These are phyloP conservation scores for Forsythia viridissima DNA, from an alignment of 257 asterid genomes.

Conservation along the genomic window DNA sequence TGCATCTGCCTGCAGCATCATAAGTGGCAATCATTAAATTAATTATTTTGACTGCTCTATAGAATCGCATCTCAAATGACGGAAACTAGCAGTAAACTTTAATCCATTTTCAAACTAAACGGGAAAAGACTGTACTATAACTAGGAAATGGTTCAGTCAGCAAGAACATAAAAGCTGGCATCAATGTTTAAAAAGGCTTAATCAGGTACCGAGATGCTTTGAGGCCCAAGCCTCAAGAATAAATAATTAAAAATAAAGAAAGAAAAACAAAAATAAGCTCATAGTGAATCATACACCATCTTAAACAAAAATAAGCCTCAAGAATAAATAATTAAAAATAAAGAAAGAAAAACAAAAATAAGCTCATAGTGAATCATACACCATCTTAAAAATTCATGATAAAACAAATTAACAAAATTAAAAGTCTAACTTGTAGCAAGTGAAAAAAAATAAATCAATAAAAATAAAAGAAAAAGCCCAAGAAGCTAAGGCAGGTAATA, in stretches of 20 bases:
- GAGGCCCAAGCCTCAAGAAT: background rate
- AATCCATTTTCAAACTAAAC: background rate
- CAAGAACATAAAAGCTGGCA: conserved; percentile 13
- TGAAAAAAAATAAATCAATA: too few species aligned
- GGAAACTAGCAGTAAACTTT: background rate
- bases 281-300: too few species aligned
- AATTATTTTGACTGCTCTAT: background rate
- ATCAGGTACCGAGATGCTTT: background rate
- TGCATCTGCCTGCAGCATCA: conserved; percentile 87
- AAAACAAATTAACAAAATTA: background rate
- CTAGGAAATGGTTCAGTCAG: conserved; percentile 12
- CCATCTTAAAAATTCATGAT: too few species aligned
- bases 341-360: too few species aligned
- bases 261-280: too few species aligned
- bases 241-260: too few species aligned
- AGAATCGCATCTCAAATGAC: conserved; percentile 2
- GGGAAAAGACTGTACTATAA: background rate
- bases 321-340: too few species aligned
- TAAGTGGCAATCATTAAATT: conserved; percentile 15
- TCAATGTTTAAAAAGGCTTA: background rate
- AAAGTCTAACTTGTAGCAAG: background rate
- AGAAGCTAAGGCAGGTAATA: too few species aligned
- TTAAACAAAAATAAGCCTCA: too few species aligned
- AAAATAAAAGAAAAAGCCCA: too few species aligned
- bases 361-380: too few species aligned